Conservation (phyloP, 495 filamentous ascomycete genomes). For the Aspergillus heteromorphus region DNA sequence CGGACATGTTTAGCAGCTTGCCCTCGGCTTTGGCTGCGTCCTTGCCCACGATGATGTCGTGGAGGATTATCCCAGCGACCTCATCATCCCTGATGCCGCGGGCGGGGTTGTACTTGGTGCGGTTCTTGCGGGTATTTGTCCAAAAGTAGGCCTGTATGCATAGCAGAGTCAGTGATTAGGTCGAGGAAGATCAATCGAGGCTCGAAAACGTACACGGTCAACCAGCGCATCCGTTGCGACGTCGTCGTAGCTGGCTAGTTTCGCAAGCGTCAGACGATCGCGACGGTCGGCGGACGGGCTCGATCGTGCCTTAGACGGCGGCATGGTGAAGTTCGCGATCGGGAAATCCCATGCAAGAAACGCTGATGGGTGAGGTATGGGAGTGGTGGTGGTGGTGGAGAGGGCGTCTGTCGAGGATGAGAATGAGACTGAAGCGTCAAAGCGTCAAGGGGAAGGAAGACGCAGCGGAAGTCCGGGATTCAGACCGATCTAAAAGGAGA, state of each 20-base stretch:
- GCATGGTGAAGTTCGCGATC: conserved; percentile 22
- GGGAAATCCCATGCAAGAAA: conserved; percentile 11
- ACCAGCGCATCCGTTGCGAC: conserved; percentile 93
- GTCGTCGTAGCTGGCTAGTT: conserved; percentile 91
- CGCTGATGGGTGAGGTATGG: background rate
- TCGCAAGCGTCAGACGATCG: conserved; percentile 73
- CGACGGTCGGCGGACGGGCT: conserved; percentile 47
- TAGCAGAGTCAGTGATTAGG: conserved; percentile 15
- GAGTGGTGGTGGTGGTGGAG: background rate
- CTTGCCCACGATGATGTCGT: conserved; percentile 69
- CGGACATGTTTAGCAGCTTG: conserved; percentile 64
- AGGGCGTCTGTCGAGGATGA: background rate
- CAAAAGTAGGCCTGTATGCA: conserved; percentile 77
- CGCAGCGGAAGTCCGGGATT: conserved; percentile 4
- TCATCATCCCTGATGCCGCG: conserved; percentile 78
- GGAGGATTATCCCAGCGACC: conserved; percentile 70
- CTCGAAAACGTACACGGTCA: conserved; percentile 67
- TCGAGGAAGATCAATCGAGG: background rate
- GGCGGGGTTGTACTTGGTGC: conserved; percentile 75
- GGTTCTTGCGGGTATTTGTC: conserved; percentile 93
- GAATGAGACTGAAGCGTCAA: background rate
- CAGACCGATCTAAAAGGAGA: background rate
- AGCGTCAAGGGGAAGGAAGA: conserved; percentile 13
- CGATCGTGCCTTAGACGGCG: conserved; percentile 40
- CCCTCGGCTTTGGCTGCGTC: conserved; percentile 63